Percentiles rank a stretch among this genome's conserved stretches.
phyloP scores from a whole-genome alignment of 495 filamentous ascomycete genomes.

The Aspergillus olivimuriae region DNA sequence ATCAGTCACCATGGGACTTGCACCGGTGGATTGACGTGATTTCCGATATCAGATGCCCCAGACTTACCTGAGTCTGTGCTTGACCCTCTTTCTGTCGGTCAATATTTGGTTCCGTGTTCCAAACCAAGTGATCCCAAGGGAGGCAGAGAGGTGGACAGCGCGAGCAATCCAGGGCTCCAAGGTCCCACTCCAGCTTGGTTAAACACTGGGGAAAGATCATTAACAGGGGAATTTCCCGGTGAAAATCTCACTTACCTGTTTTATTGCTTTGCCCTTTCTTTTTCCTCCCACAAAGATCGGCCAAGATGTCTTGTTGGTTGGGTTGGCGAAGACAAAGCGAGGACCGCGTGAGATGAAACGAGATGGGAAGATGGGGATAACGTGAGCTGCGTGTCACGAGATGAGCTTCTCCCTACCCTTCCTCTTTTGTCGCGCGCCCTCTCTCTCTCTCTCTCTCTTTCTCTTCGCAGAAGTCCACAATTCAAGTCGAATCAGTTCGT shows the following conservation, averaged over 20 bases:
- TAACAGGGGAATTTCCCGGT: background rate
- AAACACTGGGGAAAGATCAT: too few relatives aligned
- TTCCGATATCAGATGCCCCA: background rate
- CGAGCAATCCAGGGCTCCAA: constrained; percentile 7
- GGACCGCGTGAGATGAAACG: background rate
- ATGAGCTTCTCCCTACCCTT: background rate
- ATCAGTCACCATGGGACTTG: background rate
- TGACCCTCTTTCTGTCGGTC: constrained; percentile 15
- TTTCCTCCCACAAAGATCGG: background rate
- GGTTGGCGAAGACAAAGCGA: too few relatives aligned
- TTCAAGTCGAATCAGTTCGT: background rate
- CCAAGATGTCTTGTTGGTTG: too few relatives aligned
- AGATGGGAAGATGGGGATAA: background rate
- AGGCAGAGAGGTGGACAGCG: too few relatives aligned
- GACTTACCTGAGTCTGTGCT: constrained; percentile 9
- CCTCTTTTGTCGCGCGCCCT: background rate
- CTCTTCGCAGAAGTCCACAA: background rate
- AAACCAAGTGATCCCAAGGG: too few relatives aligned
- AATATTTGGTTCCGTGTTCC: constrained; percentile 11
- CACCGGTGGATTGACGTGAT: background rate
- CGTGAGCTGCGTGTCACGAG: constrained; percentile 7
- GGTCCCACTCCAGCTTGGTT: constrained; percentile 11
- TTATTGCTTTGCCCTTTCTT: background rate
- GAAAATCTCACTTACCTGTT: background rate
- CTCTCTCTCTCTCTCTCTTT: background rate